phyloP scores from a whole-genome alignment of 2,329 filamentous ascomycete genomes.

The Fusarium siculi region DNA sequence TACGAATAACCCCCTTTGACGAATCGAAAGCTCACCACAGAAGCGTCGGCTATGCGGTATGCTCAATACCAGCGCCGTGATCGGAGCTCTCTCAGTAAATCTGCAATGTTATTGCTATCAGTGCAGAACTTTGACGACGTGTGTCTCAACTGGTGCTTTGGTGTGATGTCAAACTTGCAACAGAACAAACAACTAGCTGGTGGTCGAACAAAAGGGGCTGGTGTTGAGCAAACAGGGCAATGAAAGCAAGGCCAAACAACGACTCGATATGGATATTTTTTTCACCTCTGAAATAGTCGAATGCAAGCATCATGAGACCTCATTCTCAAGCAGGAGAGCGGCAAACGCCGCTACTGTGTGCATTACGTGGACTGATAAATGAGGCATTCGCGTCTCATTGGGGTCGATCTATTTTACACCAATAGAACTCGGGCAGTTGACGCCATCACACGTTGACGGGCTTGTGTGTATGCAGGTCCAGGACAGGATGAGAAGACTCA shows the following conservation, averaged over 20 bases:
- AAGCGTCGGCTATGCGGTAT: background rate
- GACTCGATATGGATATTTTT: background rate
- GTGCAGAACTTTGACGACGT: background rate
- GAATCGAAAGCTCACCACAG: background rate
- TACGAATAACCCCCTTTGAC: background rate
- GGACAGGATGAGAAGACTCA: conserved; percentile 3
- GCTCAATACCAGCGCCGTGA: background rate
- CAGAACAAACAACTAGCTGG: background rate
- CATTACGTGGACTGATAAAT: conserved; percentile 30
- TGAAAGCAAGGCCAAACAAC: background rate
- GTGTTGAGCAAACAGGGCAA: background rate
- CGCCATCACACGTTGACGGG: conserved; percentile 1
- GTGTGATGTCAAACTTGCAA: background rate
- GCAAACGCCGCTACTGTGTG: conserved; percentile 11
- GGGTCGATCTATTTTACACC: conserved; percentile 16
- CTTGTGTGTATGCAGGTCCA: conserved; percentile 1
- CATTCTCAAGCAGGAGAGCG: background rate
- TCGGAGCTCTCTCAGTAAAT: background rate
- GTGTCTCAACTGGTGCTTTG: background rate
- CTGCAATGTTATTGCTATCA: background rate
- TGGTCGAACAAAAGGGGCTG: background rate
- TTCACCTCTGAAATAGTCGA: background rate
- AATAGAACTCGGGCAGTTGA: conserved; percentile 18
- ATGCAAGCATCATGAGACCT: background rate
- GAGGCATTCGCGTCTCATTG: conserved; percentile 18